Evolutionary conservation across 331 rosid genomes (phyloP).

Genomic region (Acacia concinna): DNA sequence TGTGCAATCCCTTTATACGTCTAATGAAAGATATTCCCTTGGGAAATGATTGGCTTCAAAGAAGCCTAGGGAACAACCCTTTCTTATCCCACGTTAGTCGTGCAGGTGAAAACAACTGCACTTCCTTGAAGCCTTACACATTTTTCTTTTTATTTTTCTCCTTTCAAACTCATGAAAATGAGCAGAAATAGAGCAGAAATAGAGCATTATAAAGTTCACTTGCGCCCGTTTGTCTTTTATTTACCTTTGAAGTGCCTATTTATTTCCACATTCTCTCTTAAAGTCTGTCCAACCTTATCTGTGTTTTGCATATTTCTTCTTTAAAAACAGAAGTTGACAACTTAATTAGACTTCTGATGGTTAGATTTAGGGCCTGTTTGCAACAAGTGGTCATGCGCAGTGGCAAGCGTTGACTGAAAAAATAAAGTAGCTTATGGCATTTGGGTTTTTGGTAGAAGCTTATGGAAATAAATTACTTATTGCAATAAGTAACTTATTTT

Average conservation of each 20-base stretch:
- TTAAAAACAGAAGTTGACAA: neutral
- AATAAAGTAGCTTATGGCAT: no score
- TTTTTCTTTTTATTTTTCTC: neutral
- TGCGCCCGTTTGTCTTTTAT: neutral
- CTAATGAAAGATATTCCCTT: neutral
- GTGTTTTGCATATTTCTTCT: neutral
- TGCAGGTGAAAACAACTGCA: neutral
- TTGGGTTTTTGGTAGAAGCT: no score
- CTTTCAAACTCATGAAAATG: slow-evolving; percentile 16
- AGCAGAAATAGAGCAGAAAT: slow-evolving; percentile 16
- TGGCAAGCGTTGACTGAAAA: no score
- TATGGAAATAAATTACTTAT: no score
- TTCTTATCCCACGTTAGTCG: neutral
- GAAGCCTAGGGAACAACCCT: neutral
- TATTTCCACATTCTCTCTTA: neutral
- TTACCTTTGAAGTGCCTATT: neutral
- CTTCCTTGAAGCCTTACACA: slow-evolving; percentile 15
- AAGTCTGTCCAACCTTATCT: neutral
- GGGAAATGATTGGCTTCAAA: neutral
- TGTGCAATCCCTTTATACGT: neutral
- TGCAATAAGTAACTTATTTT: no score
- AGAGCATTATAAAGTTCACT: neutral
- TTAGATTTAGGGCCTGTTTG: no score
- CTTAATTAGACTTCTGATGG: slow-evolving; percentile 1
- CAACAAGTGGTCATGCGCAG: no score